Percentiles rank a stretch among this genome's conserved stretches.
phyloP scores from a whole-genome alignment of 2,329 filamentous ascomycete genomes.

The Pezicula rhizophila region DNA sequence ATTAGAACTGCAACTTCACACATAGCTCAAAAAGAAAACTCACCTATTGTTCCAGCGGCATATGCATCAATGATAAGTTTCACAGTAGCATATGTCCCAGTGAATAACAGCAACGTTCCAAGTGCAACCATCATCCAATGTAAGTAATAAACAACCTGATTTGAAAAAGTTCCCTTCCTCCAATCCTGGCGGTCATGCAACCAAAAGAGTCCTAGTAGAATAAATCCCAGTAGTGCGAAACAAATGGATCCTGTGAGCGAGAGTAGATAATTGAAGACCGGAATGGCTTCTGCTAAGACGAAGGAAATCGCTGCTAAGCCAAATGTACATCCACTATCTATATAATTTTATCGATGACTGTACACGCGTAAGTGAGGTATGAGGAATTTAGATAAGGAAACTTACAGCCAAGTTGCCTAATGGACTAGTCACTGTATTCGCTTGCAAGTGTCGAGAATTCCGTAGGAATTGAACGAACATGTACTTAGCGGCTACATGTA shows the following conservation, averaged over 20 bases:
- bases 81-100: conserved; percentile 40
- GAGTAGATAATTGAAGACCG: conserved; percentile 43
- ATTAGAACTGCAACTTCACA: neutral
- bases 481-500: conserved; percentile 46
- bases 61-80: conserved; percentile 47
- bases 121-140: conserved; percentile 30
- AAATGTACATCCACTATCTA: conserved; percentile 29
- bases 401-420: conserved; percentile 41
- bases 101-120: conserved; percentile 33
- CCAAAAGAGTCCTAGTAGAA: conserved; percentile 44
- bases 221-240: conserved; percentile 44
- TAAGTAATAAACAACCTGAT: conserved; percentile 25
- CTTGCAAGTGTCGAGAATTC: conserved; percentile 40
- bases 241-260: conserved; percentile 42
- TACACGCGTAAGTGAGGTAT: too few species aligned
- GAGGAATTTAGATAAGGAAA: neutral
- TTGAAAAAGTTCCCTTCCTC: conserved; percentile 26
- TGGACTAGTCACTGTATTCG: conserved; percentile 41
- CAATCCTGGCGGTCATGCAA: conserved; percentile 40
- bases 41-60: conserved; percentile 23
- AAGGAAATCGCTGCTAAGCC: conserved; percentile 36
- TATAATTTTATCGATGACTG: neutral
- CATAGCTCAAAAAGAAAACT: conserved; percentile 1
- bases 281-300: conserved; percentile 43
- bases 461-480: conserved; percentile 48